A percentile compares a stretch with the other conserved stretches of the same genome.
These are phyloP conservation scores for Cryphonectria parasitica DNA, from an alignment of 2,329 filamentous ascomycete genomes.

Conservation along the genomic window DNA sequence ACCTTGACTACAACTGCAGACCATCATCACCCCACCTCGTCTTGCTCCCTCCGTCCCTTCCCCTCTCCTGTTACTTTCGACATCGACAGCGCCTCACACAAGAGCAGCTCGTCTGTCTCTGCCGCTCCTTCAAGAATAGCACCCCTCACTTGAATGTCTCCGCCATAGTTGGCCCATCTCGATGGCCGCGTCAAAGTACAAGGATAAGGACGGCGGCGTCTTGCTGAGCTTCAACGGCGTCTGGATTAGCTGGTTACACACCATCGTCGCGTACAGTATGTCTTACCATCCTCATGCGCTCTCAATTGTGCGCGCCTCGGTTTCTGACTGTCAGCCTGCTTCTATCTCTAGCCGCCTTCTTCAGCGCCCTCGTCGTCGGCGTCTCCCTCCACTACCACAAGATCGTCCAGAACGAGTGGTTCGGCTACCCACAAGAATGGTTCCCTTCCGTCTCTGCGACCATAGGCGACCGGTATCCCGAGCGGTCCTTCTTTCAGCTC, in stretches of 20 bases:
- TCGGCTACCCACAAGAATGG: conserved; percentile 93
- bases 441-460: conserved; percentile 95
- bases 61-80: not conserved
- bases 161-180: conserved; percentile 9
- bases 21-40: conserved; percentile 9
- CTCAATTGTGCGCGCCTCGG: not conserved
- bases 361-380: conserved; percentile 84
- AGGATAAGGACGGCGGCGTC: conserved; percentile 67
- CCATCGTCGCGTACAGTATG: conserved; percentile 77
- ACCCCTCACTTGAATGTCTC: not conserved
- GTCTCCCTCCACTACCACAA: conserved; percentile 87
- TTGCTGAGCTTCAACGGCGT: conserved; percentile 75
- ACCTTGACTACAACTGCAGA: not conserved
- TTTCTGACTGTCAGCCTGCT: conserved; percentile 23
- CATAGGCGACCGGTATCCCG: conserved; percentile 95
- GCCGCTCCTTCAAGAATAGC: not conserved
- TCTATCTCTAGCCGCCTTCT: conserved; percentile 68
- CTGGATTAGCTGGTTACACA: conserved; percentile 92
- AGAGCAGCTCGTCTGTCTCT: conserved; percentile 14
- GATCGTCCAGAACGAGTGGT: conserved; percentile 97
- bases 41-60: conserved; percentile 25
- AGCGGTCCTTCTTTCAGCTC: conserved; percentile 94
- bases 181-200: conserved; percentile 56
- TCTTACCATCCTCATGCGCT: conserved; percentile 29
- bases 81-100: not conserved